Percentiles rank a stretch among this genome's conserved stretches.
phyloP scores from a whole-genome alignment of 345 rosid species.

The Boechera divaricarpa region DNA sequence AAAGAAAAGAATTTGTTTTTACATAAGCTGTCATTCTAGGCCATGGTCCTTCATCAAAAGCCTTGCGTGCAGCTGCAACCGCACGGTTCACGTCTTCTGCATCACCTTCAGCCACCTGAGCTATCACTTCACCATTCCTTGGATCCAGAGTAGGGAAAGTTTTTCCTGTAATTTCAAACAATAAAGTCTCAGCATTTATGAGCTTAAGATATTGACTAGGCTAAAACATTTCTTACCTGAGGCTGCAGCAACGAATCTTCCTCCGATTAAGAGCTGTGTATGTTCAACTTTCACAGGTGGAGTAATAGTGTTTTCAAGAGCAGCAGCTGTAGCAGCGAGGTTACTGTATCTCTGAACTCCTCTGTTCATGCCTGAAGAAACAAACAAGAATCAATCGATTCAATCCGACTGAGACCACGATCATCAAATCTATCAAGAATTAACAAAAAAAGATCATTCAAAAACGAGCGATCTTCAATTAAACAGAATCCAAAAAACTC shows the following conservation, averaged over 20 bases:
- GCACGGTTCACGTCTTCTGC: slow-evolving; percentile 49
- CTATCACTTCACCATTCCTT: slow-evolving; percentile 47
- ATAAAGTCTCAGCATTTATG: neutral
- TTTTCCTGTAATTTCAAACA: slow-evolving; percentile 41
- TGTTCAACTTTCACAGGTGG: slow-evolving; percentile 67
- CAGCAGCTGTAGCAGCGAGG: slow-evolving; percentile 51
- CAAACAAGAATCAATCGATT: neutral
- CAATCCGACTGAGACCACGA: neutral
- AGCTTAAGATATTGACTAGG: slow-evolving; percentile 3
- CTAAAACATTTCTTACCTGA: slow-evolving; percentile 58
- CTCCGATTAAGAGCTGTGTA: slow-evolving; percentile 75
- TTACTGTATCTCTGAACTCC: slow-evolving; percentile 60
- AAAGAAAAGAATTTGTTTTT: neutral
- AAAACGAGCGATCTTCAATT: neutral
- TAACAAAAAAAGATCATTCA: neutral
- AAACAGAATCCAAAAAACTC: neutral
- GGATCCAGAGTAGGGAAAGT: slow-evolving; percentile 49
- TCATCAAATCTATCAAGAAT: neutral
- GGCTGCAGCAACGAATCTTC: slow-evolving; percentile 79
- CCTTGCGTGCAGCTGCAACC: slow-evolving; percentile 47
- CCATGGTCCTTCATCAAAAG: slow-evolving; percentile 51
- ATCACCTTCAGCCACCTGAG: slow-evolving; percentile 52
- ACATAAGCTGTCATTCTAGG: slow-evolving; percentile 55
- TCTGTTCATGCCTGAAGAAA: slow-evolving; percentile 57
- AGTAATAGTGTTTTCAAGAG: slow-evolving; percentile 58